Base-by-base conservation (phyloP, 495 filamentous ascomycete species). In the Penicillium dipodomyicola region DNA sequence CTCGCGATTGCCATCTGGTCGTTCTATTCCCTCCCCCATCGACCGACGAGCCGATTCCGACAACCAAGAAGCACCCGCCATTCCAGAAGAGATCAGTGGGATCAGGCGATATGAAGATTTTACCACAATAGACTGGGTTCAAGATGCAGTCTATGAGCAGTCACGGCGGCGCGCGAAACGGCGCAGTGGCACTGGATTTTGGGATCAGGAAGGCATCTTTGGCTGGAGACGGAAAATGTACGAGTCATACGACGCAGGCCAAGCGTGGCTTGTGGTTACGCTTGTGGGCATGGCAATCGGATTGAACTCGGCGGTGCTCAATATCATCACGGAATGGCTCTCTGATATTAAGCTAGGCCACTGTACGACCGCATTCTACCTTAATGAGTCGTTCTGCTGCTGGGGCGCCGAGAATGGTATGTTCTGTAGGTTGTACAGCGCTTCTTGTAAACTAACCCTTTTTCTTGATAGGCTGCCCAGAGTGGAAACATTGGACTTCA, bases 91-190 rank as follows among this genome's bases (percentile, higher is more conserved):
- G 76, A 96, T 98, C 64, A 93, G 87, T 43, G 89, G 96, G 77
- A 97, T 98, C 68, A 96, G 96, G 73, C 84, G 95, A 73, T 98
- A 98, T 76, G 94, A 97, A 70, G 86, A 90, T 67, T 98, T 98
- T 68, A 97, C 93, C 5, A 98, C 94, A 0, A 98, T 98, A 82
- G 92, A 98, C 71, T 98, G 94, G 94, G 92, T 98, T 1, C 92
- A 98, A 69, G 94, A 98, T 84, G 93, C 93, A 2, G 87, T 92
- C 14, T 87, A 92, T 45, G 94, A 96, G 71, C 90, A 96, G 70
- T 73, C 88, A 35, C 84, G 92, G 46, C 82, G 92, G 49, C 88
- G 89, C 64, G 83, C 88, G 19, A 80, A 86, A 67, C 81, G 87
- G 65, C 85, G 84, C 76, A 86, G 87, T 60, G 84, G 84, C 15